A percentile compares a stretch with the other conserved stretches of the same genome.
Conservation (phyloP, 2,329 filamentous ascomycete species). For the Fusarium aywerte region DNA sequence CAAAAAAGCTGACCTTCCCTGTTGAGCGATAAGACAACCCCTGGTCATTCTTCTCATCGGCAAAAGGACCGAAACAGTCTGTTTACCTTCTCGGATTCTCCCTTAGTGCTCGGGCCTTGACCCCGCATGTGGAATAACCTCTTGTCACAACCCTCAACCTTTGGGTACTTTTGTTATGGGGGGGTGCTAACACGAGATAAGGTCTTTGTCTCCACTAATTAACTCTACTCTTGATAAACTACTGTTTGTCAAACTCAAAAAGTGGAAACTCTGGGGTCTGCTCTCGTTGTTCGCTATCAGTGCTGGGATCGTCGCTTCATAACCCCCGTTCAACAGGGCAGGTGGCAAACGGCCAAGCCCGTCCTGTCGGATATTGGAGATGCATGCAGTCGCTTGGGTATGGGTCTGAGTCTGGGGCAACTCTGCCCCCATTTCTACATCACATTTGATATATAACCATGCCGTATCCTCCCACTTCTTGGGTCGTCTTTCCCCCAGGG, state of each 20-base stretch:
- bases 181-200: constrained; percentile 19
- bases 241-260: background rate
- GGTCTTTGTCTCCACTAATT: constrained; percentile 18
- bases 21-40: constrained; percentile 18
- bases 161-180: constrained; percentile 30
- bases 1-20: constrained; percentile 21
- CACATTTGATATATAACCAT: constrained; percentile 28
- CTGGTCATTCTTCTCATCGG: background rate
- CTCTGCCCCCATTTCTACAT: constrained; percentile 3
- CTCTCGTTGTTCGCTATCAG: constrained; percentile 15
- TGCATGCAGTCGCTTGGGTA: background rate
- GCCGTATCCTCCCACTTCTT: background rate
- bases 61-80: constrained; percentile 35
- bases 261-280: constrained; percentile 15
- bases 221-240: constrained; percentile 20
- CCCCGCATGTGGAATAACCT: constrained; percentile 30
- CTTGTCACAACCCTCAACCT: background rate
- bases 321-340: background rate
- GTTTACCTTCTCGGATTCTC: constrained; percentile 5
- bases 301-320: constrained; percentile 19
- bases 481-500: constrained; percentile 5
- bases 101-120: constrained; percentile 30
- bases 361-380: constrained; percentile 23
- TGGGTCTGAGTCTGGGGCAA: background rate
- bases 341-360: constrained; percentile 32